Evolutionary conservation across 148 eudicot genomes (phyloP).

Genomic region (Cornus kousa): DNA sequence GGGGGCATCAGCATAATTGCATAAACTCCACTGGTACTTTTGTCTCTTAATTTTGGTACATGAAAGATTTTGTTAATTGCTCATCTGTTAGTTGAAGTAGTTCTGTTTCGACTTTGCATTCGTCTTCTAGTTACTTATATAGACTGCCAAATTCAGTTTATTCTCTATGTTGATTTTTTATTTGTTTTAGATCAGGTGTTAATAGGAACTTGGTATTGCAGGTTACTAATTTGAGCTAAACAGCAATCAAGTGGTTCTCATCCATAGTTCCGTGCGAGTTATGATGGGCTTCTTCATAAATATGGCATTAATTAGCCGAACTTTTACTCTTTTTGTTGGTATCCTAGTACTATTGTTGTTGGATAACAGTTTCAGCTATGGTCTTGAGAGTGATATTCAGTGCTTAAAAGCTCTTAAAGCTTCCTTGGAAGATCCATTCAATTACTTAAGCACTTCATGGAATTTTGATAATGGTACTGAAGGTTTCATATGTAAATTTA

Average conservation of each 20-base stretch:
- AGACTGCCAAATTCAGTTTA: neutral
- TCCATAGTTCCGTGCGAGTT: neutral
- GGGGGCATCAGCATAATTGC: neutral
- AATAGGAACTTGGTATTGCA: neutral
- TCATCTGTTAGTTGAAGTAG: neutral
- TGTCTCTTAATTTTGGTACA: neutral
- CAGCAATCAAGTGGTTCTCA: neutral
- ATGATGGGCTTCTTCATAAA: neutral
- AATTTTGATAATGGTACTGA: conserved; percentile 43
- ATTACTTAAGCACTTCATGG: conserved; percentile 29
- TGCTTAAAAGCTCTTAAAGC: conserved; percentile 53
- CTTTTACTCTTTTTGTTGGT: conserved; percentile 1
- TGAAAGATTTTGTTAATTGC: neutral
- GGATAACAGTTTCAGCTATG: conserved; percentile 12
- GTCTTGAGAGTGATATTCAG: conserved; percentile 29
- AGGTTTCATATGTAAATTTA: conserved; percentile 51
- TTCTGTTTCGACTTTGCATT: neutral
- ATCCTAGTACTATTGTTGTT: conserved; percentile 22
- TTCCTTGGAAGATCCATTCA: conserved; percentile 47
- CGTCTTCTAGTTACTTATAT: neutral
- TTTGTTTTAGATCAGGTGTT: neutral
- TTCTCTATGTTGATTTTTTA: neutral
- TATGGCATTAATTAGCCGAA: conserved; percentile 12
- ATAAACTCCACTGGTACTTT: neutral
- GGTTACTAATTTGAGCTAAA: neutral